Evolutionary conservation across 2,329 filamentous ascomycete species (phyloP).

Genomic region (Curvularia lunata): DNA sequence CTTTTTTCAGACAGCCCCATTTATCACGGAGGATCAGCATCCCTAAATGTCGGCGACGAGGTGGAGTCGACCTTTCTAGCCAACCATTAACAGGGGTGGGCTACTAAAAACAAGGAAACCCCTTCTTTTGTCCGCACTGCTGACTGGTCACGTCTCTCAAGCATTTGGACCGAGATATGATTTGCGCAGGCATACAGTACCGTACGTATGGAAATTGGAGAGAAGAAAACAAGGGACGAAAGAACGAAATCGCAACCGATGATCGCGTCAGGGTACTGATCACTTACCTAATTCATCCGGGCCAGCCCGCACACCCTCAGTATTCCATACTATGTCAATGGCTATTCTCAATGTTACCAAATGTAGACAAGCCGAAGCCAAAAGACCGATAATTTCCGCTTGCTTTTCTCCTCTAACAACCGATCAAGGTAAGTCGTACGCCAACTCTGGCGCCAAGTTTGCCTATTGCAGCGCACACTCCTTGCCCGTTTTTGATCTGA

Average conservation of each 20-base stretch:
- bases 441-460: slow-evolving; percentile 1
- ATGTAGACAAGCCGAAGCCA: not conserved
- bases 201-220: not conserved
- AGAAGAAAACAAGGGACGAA: not conserved
- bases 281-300: not conserved
- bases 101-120: not conserved
- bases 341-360: not conserved
- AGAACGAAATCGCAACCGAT: not conserved
- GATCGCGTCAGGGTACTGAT: not conserved
- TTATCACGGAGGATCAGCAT: not conserved
- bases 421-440: not conserved
- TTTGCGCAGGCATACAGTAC: not conserved
- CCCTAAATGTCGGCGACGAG: not conserved
- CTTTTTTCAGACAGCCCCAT: not conserved
- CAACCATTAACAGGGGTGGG: not conserved
- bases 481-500: slow-evolving; percentile 7
- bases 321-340: not conserved
- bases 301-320: not conserved
- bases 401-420: not conserved
- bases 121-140: not conserved
- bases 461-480: not conserved
- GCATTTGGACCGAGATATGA: not conserved
- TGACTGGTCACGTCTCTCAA: not conserved
- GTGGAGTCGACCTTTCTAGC: not conserved
- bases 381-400: not conserved